Conservation (phyloP, 1,284 basidiomycete species). For the Heliocybe sulcata region DNA sequence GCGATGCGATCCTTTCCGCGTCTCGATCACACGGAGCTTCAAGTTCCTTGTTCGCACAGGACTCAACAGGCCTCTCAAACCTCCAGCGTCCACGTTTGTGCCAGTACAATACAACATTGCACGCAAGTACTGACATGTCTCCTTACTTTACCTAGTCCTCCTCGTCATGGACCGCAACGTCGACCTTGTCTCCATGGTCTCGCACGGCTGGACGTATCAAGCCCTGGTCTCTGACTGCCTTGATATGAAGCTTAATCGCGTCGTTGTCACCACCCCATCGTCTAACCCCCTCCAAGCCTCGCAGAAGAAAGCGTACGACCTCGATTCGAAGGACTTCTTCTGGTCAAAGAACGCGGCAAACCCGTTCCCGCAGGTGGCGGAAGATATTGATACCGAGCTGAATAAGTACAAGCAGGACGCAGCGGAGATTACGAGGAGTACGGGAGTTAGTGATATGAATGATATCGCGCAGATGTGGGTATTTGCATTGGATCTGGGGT, state of each 20-base stretch:
- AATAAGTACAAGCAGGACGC: conserved; percentile 96
- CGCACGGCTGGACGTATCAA: conserved; percentile 99
- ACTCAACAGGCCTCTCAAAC: conserved; percentile 63
- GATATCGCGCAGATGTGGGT: conserved; percentile 90
- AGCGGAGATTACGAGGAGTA: conserved; percentile 93
- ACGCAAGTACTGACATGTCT: conserved; percentile 5
- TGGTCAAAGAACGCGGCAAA: conserved; percentile 96
- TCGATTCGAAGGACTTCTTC: conserved; percentile 98
- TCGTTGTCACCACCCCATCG: conserved; percentile 57
- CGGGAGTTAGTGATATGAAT: conserved; percentile 93
- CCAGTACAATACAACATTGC: conserved; percentile 3
- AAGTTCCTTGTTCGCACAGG: conserved; percentile 62
- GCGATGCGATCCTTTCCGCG: conserved; percentile 86
- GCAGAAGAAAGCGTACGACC: conserved; percentile 88
- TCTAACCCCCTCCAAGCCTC: background rate
- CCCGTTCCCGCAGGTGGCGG: conserved; percentile 98
- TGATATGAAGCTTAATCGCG: conserved; percentile 94
- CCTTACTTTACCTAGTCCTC: conserved; percentile 52
- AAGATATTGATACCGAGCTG: conserved; percentile 92
- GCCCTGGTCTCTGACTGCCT: conserved; percentile 97
- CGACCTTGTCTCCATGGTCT: conserved; percentile 91
- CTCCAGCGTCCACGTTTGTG: conserved; percentile 78
- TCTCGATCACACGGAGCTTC: conserved; percentile 52
- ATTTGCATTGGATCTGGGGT: conserved; percentile 5
- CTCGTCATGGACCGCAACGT: conserved; percentile 94